Conservation (phyloP, 192 early-diverging fungal genomes). For the Entomortierella parvispora region DNA sequence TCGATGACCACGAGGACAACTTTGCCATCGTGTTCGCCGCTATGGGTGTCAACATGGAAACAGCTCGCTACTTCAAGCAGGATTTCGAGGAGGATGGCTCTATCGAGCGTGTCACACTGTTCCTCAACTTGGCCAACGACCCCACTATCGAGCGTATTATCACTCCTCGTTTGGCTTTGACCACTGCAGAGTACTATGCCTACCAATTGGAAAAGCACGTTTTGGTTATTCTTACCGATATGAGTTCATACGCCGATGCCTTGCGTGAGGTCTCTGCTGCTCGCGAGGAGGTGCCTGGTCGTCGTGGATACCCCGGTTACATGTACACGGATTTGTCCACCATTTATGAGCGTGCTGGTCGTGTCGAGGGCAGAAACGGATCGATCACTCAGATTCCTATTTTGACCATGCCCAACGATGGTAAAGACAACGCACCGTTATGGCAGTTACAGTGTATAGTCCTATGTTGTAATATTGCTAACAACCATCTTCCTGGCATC, state of each 20-base stretch:
- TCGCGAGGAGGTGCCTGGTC: conserved; percentile 99
- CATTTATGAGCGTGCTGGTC: conserved; percentile 99
- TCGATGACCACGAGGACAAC: conserved; percentile 98
- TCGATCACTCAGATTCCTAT: conserved; percentile 99
- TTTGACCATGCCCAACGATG: conserved; percentile 99
- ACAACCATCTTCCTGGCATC: conserved; percentile 2
- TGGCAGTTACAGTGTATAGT: no score
- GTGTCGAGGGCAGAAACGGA: conserved; percentile 96
- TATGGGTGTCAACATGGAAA: conserved; percentile 99
- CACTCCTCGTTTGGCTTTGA: conserved; percentile 97
- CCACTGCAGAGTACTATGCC: conserved; percentile 99
- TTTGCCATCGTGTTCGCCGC: conserved; percentile 99
- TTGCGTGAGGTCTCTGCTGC: conserved; percentile 99
- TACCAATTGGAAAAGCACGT: conserved; percentile 99
- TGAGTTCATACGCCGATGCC: conserved; percentile 99
- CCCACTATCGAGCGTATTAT: conserved; percentile 99
- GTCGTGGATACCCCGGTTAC: conserved; percentile 99
- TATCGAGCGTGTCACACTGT: conserved; percentile 97
- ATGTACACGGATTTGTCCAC: conserved; percentile 99
- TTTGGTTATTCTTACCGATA: conserved; percentile 97
- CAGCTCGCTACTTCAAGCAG: conserved; percentile 99
- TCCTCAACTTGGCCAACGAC: conserved; percentile 99
- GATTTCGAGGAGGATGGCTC: conserved; percentile 99
- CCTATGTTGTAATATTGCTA: no score
- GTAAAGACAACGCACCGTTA: conserved; percentile 49